A percentile compares a stretch with the other conserved stretches of the same genome.
Conservation (phyloP, 345 rosid genomes). For the Aquilaria malaccensis region DNA sequence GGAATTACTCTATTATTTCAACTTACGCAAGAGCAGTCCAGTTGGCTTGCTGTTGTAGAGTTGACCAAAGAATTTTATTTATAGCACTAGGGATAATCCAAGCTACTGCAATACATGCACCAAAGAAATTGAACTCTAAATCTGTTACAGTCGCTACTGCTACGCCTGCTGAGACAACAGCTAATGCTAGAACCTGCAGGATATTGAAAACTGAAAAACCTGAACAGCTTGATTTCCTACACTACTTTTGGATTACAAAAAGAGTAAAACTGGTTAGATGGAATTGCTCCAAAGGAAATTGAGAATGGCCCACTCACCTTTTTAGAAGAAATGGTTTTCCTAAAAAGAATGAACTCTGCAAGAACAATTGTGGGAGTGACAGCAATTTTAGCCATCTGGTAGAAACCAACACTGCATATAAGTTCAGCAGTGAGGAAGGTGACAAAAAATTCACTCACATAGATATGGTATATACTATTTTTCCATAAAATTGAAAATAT, state of each 20-base stretch:
- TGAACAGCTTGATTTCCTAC: background rate
- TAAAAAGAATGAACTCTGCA: slow-evolving; percentile 62
- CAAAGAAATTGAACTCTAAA: slow-evolving; percentile 72
- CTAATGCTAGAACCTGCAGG: slow-evolving; percentile 63
- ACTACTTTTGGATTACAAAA: background rate
- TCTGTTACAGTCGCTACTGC: slow-evolving; percentile 87
- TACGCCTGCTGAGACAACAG: slow-evolving; percentile 74
- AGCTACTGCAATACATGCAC: slow-evolving; percentile 69
- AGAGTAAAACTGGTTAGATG: background rate
- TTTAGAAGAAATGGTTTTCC: slow-evolving; percentile 52
- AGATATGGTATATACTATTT: no score
- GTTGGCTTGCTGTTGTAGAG: slow-evolving; percentile 77
- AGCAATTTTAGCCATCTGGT: slow-evolving; percentile 96
- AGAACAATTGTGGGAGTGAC: slow-evolving; percentile 93
- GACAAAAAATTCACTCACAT: background rate
- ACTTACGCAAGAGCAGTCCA: slow-evolving; percentile 95
- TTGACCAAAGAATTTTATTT: slow-evolving; percentile 92
- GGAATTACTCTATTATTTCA: background rate
- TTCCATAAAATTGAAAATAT: no score
- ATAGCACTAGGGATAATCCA: slow-evolving; percentile 93
- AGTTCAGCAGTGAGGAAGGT: slow-evolving; percentile 14
- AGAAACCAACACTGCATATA: slow-evolving; percentile 76
- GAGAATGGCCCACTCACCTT: slow-evolving; percentile 33
- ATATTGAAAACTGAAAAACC: background rate
- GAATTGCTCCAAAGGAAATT: background rate